Conservation (phyloP, 257 asterid species). For the Cinchona pubescens region DNA sequence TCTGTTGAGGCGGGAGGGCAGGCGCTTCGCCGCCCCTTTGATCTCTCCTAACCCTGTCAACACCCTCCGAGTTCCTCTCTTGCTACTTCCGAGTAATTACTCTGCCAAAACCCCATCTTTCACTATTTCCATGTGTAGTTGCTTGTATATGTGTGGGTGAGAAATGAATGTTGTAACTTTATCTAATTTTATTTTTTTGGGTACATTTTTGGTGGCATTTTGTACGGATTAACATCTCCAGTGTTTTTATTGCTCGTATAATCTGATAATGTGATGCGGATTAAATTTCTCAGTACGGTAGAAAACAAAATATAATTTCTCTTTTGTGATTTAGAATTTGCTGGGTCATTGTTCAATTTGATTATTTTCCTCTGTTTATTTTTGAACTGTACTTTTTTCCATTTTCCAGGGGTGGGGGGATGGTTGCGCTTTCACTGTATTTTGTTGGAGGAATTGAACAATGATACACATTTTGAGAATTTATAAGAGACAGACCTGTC, state of each 20-base stretch:
- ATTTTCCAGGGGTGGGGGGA: too few relatives aligned
- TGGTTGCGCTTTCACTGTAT: not conserved
- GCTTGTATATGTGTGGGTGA: not conserved
- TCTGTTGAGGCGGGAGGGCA: slow-evolving; percentile 84
- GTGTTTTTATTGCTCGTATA: not conserved
- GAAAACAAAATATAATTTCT: not conserved
- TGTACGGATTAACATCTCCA: too few relatives aligned
- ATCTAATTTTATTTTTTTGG: too few relatives aligned
- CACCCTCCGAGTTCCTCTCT: slow-evolving; percentile 60
- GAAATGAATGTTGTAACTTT: not conserved
- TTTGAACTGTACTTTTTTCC: too few relatives aligned
- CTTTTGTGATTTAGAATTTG: too few relatives aligned
- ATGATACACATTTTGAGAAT: not conserved
- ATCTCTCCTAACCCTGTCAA: slow-evolving; percentile 53
- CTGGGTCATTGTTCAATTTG: not conserved
- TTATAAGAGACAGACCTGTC: too few relatives aligned
- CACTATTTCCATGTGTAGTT: not conserved
- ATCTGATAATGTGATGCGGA: not conserved
- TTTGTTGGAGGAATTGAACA: not conserved
- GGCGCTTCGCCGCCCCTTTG: slow-evolving; percentile 75
- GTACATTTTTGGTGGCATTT: not conserved
- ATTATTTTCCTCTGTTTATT: not conserved
- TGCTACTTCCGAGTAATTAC: slow-evolving; percentile 53
- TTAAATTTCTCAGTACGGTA: not conserved
- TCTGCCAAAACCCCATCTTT: not conserved